Base-by-base conservation (phyloP, 495 filamentous ascomycete species). In the Apodospora peruviana region DNA sequence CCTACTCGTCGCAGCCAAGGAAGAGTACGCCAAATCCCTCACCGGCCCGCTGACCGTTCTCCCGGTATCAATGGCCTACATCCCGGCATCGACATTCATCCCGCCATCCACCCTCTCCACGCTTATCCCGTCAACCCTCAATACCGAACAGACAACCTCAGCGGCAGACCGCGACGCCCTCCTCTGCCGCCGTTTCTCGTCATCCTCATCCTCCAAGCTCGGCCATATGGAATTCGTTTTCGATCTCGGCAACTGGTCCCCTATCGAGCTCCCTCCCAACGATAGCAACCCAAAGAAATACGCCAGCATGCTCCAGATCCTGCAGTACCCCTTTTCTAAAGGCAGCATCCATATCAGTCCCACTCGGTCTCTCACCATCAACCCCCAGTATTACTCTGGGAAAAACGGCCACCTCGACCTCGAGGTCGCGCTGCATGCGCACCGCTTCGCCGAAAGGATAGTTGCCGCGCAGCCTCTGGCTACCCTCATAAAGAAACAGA, bases 211-310 rank as follows among this genome's bases (percentile, higher is more conserved):
- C 38, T 34, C 60, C 8, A 47, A 51, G 5, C 58, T 72, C 1
- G 76, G 76, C 5, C 77, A 80, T 39, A 55, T 81, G 9, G 76
- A 81, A 56, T 77, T 62, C 50, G 59, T 77, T 47, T 73, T 77
- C 37, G 71, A 77, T 36, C 53, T 72, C 3, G 70, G 72, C 16
- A 78, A 79, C 50, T 76, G 74, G 71, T 72, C 60, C 34, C 62
- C 71, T 14, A 64, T 62, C 23, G 7, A 7, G 7, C 74, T 68
- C 48, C 38, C 45, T 2, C 62, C 67, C 0, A 48, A 66, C n/a
- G 56, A 65, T 1, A 35, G 42, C 0, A 42, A 37, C 0, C 65
- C 59, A 8, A 79, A 75, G 48, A 72, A 73, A 44, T 78, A 79
- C 45, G 72, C 58, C 4, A 77, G 71, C 8, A 68, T 81, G 66